phyloP scores from a whole-genome alignment of 257 asterid species.

The Voacanga thouarsii region DNA sequence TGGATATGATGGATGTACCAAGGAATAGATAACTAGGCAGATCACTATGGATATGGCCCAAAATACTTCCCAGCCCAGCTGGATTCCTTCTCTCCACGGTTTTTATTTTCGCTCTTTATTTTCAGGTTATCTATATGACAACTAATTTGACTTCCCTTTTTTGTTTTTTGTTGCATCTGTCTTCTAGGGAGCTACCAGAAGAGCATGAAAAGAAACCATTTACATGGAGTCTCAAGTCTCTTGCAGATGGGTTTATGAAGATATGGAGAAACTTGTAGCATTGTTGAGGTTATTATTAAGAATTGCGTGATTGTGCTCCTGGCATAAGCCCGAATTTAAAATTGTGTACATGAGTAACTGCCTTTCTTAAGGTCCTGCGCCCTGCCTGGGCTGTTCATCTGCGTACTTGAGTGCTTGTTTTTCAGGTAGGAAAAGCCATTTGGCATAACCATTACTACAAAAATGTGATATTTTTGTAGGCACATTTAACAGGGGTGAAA shows the following conservation, averaged over 20 bases:
- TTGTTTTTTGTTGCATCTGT: conserved; percentile 7
- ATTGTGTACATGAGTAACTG: not conserved
- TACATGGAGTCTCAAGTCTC: conserved; percentile 72
- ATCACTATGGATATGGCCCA: not conserved
- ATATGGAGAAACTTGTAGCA: conserved; percentile 52
- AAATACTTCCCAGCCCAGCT: not conserved
- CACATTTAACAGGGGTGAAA: not conserved
- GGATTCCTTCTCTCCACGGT: not conserved
- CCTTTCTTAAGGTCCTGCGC: not conserved
- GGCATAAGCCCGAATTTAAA: not conserved
- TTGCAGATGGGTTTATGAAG: conserved; percentile 62
- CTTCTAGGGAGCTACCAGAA: conserved; percentile 36
- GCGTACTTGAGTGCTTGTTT: not conserved
- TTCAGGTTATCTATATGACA: conserved; percentile 3
- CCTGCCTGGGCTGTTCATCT: not conserved
- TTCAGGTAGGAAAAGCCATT: not conserved
- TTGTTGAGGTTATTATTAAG: not conserved
- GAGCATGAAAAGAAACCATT: conserved; percentile 44
- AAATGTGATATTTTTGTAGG: not conserved
- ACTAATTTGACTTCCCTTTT: conserved; percentile 2
- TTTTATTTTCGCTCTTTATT: not conserved
- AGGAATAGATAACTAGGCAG: not conserved
- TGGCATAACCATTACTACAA: not conserved
- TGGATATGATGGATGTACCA: not conserved
- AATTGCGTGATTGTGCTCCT: not conserved